These are phyloP conservation scores for Candida insectorum DNA, from an alignment of 805 yeast species.

Conservation along the genomic window DNA sequence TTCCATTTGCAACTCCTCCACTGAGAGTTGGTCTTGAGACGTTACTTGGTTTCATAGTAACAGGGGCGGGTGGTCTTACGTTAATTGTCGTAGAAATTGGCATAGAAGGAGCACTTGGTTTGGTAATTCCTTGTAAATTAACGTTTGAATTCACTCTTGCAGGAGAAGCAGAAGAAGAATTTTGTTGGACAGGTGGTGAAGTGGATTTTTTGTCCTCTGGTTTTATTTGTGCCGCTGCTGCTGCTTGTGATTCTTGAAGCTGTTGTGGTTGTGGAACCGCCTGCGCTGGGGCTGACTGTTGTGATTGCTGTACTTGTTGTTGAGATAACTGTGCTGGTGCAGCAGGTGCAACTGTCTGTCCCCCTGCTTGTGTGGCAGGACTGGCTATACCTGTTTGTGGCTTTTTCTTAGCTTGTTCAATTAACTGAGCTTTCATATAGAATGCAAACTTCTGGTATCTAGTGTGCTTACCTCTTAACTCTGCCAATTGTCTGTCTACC, in stretches of 20 bases:
- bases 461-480: slow-evolving; percentile 43
- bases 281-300: background rate
- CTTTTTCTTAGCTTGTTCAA: slow-evolving; percentile 24
- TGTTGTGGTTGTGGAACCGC: background rate
- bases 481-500: slow-evolving; percentile 47
- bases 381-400: slow-evolving; percentile 1
- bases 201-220: slow-evolving; percentile 3
- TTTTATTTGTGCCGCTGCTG: background rate
- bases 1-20: slow-evolving; percentile 78
- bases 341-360: slow-evolving; percentile 10
- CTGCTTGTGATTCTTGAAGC: background rate
- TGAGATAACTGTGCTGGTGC: background rate
- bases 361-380: slow-evolving; percentile 4
- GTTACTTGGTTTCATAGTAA: slow-evolving; percentile 55
- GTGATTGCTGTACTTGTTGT: background rate
- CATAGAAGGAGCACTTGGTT: slow-evolving; percentile 59
- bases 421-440: slow-evolving; percentile 41
- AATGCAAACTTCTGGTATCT: slow-evolving; percentile 51
- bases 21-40: slow-evolving; percentile 69
- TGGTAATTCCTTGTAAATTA: slow-evolving; percentile 39
- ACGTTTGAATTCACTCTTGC: slow-evolving; percentile 12
- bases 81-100: slow-evolving; percentile 70
- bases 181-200: slow-evolving; percentile 5
- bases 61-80: slow-evolving; percentile 64
- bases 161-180: slow-evolving; percentile 14